These are phyloP conservation scores for Schizosaccharomyces pombe DNA, from an alignment of 805 yeast genomes.

Conservation along the genomic window ASM294v3 CU329670.1:1781001-1781500, in stretches of 20 bases:
- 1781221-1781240: conserved; percentile 28
- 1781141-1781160: conserved; percentile 27
- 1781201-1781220: conserved; percentile 49
- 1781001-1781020: conserved; percentile 34
- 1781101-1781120: conserved; percentile 3
- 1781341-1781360: conserved; percentile 45
- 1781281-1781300: conserved; percentile 51
- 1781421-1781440: conserved; percentile 13
- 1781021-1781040: conserved; percentile 8
- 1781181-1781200: conserved; percentile 58
- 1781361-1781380: conserved; percentile 80
- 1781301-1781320: conserved; percentile 52
- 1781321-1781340: conserved; percentile 60
- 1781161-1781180: conserved; percentile 44
- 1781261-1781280: conserved; percentile 50
- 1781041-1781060: conserved; percentile 17
- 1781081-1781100: not conserved
- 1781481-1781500: conserved; percentile 29
- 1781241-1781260: conserved; percentile 51
- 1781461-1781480: conserved; percentile 38
- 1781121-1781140: conserved; percentile 25
- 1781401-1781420: conserved; percentile 15
- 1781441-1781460: conserved; percentile 29
- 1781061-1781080: conserved; percentile 26
- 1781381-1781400: conserved; percentile 29